These are phyloP conservation scores for Dioszegia hungarica DNA, from an alignment of 768 basidiomycete genomes.

Conservation along the genomic window DNA sequence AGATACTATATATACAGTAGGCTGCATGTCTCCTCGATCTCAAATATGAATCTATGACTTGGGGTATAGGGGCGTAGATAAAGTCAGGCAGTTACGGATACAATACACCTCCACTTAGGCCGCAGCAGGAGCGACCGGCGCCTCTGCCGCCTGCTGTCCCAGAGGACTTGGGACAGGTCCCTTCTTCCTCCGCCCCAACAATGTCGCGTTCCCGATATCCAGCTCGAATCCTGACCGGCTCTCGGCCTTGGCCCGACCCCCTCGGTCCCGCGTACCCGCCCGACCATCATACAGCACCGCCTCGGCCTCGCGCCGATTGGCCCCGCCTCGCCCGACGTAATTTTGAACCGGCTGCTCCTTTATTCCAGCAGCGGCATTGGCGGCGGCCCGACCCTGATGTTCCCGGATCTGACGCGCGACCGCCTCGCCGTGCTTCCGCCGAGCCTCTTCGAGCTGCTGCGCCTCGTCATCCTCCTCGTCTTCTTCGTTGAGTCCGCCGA, in stretches of 20 bases:
- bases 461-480: conserved; percentile 68
- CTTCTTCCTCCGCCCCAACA: conserved; percentile 60
- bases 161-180: conserved; percentile 35
- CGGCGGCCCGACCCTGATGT: conserved; percentile 48
- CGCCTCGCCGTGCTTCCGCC: conserved; percentile 51
- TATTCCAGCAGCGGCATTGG: conserved; percentile 45
- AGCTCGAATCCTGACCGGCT: conserved; percentile 63
- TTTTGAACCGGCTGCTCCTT: conserved; percentile 43
- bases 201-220: conserved; percentile 76
- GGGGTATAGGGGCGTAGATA: too few relatives aligned
- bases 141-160: too few relatives aligned
- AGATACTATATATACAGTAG: conserved; percentile 92
- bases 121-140: too few relatives aligned
- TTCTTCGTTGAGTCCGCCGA: conserved; percentile 86
- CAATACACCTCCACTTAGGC: too few relatives aligned
- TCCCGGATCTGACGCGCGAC: conserved; percentile 51
- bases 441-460: conserved; percentile 55
- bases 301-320: conserved; percentile 52
- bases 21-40: too few relatives aligned
- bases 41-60: too few relatives aligned
- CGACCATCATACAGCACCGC: conserved; percentile 59
- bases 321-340: conserved; percentile 53
- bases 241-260: conserved; percentile 34
- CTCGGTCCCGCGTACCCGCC: conserved; percentile 66
- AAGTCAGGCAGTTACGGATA: too few relatives aligned